phyloP scores from a whole-genome alignment of 2,329 filamentous ascomycete genomes.

The Alternaria arborescens region DNA sequence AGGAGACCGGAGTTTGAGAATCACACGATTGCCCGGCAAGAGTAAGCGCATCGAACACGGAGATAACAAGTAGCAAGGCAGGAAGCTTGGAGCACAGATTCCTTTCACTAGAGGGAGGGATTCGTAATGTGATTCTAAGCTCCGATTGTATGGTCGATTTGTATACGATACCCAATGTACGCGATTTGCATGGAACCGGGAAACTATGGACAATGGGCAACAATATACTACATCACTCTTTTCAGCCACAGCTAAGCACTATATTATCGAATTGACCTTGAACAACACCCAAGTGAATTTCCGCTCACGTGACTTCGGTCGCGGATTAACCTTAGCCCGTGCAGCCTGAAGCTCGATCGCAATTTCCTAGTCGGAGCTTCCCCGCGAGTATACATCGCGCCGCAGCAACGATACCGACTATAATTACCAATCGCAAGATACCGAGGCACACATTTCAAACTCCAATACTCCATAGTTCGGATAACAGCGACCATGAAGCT shows the following conservation, averaged over 20 bases:
- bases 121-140: neutral
- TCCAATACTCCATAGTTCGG: neutral
- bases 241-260: neutral
- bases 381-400: constrained; percentile 31
- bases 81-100: constrained; percentile 5
- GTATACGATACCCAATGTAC: neutral
- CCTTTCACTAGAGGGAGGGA: constrained; percentile 2
- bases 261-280: neutral
- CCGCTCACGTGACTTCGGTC: constrained; percentile 18
- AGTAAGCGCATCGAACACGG: neutral
- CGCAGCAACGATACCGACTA: constrained; percentile 15
- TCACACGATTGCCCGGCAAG: neutral
- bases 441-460: neutral
- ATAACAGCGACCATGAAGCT: constrained; percentile 45
- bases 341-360: constrained; percentile 33
- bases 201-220: too few species aligned
- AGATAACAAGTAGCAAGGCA: neutral
- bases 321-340: constrained; percentile 25
- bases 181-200: neutral
- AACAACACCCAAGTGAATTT: neutral
- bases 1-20: neutral
- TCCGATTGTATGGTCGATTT: neutral
- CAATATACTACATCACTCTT: neutral
- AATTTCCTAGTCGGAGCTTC: constrained; percentile 35
- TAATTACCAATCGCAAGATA: neutral